Conservation (phyloP, 306 rosid genomes). For the Rosa lucieae region DNA sequence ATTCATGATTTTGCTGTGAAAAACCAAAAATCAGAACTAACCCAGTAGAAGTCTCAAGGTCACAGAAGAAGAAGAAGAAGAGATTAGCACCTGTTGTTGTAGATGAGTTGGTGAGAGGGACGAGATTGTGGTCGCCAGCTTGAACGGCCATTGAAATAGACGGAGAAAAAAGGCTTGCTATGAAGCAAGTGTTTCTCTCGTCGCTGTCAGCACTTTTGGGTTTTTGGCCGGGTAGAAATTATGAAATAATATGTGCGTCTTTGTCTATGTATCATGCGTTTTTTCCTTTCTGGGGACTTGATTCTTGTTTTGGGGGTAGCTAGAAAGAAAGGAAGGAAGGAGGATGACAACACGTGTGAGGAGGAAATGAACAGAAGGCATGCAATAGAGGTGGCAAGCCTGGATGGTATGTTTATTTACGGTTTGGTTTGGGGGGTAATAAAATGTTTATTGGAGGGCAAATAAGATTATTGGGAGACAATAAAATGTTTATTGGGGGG, state of each 20-base stretch:
- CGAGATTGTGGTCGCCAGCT: slow-evolving; percentile 69
- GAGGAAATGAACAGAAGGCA: slow-evolving; percentile 42
- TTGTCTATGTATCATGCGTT: neutral
- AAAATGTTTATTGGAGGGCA: too few species aligned
- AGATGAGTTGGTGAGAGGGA: slow-evolving; percentile 57
- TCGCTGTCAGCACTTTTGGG: neutral
- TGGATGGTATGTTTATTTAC: slow-evolving; percentile 61
- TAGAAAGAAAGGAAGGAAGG: neutral
- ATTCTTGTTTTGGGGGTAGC: slow-evolving; percentile 2
- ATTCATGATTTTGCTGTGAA: too few species aligned
- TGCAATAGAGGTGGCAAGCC: too few species aligned
- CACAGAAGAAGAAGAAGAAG: neutral
- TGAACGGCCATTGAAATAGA: slow-evolving; percentile 65
- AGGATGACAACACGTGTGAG: slow-evolving; percentile 11
- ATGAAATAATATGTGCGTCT: neutral
- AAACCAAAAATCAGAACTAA: too few species aligned
- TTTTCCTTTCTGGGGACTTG: neutral
- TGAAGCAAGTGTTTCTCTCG: neutral
- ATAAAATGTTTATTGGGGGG: too few species aligned
- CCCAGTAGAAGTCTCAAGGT: too few species aligned
- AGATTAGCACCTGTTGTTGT: slow-evolving; percentile 51
- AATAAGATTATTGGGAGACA: too few species aligned
- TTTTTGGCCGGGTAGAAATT: neutral
- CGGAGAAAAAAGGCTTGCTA: too few species aligned
- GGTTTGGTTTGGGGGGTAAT: slow-evolving; percentile 34